These are phyloP conservation scores for Ploettnerulaceae sp. DNA, from an alignment of 2,329 filamentous ascomycete genomes.

Conservation along the genomic window DNA sequence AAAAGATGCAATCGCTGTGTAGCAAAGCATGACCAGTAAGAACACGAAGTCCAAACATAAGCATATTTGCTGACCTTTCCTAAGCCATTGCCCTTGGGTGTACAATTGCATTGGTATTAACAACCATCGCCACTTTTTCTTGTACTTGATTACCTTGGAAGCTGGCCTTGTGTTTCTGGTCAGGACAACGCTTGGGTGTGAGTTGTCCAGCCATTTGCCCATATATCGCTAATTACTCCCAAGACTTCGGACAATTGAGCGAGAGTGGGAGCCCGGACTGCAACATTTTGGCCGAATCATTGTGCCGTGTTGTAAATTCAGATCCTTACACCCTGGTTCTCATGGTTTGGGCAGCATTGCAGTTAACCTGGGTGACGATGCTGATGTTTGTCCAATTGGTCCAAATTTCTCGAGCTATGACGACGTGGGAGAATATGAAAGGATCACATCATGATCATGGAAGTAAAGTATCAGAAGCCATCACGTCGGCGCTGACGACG, in stretches of 20 bases:
- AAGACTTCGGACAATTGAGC: slow-evolving; percentile 60
- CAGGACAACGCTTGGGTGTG: slow-evolving; percentile 67
- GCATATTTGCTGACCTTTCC: slow-evolving; percentile 24
- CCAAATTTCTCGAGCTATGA: slow-evolving; percentile 87
- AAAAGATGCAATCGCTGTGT: slow-evolving; percentile 86
- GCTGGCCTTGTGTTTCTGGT: slow-evolving; percentile 70
- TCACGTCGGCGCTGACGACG: slow-evolving; percentile 73
- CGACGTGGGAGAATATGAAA: slow-evolving; percentile 95
- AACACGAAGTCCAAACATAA: background rate
- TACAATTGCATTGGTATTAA: slow-evolving; percentile 95
- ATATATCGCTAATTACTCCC: slow-evolving; percentile 27
- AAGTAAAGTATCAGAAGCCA: slow-evolving; percentile 49
- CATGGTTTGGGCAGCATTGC: slow-evolving; percentile 72
- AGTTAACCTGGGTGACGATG: slow-evolving; percentile 97
- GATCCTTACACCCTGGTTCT: slow-evolving; percentile 82
- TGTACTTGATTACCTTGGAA: slow-evolving; percentile 78
- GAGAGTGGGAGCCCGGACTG: slow-evolving; percentile 54
- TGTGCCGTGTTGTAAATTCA: slow-evolving; percentile 73
- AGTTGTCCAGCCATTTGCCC: slow-evolving; percentile 32
- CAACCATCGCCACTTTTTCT: slow-evolving; percentile 91
- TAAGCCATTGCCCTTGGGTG: slow-evolving; percentile 93
- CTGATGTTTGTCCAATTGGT: slow-evolving; percentile 89
- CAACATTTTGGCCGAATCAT: slow-evolving; percentile 65
- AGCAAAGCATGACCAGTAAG: slow-evolving; percentile 93
- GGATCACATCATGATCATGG: slow-evolving; percentile 60